phyloP scores from a whole-genome alignment of 805 yeast species.

The Starmerella sp. region DNA sequence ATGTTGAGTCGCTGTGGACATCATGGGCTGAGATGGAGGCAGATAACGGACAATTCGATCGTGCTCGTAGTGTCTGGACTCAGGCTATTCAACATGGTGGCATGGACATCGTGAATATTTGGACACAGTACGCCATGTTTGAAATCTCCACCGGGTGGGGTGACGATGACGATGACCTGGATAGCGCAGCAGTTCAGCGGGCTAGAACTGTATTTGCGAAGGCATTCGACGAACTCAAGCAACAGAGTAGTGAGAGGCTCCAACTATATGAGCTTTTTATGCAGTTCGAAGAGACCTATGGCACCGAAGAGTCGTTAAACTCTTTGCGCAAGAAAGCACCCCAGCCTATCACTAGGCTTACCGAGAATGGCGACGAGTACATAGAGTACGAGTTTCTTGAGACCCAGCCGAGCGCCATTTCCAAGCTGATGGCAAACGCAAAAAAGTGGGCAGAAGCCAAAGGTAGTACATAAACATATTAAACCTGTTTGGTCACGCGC shows the following conservation, averaged over 20 bases:
- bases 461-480: not conserved
- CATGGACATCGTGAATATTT: conserved; percentile 31
- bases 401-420: conserved; percentile 25
- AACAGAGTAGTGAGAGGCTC: conserved; percentile 35
- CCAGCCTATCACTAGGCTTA: conserved; percentile 32
- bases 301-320: conserved; percentile 34
- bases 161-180: conserved; percentile 38
- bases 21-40: conserved; percentile 48
- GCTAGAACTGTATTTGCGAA: conserved; percentile 48
- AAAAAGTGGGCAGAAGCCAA: conserved; percentile 34
- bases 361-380: conserved; percentile 34
- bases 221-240: conserved; percentile 40
- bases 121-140: conserved; percentile 62
- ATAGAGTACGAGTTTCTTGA: conserved; percentile 59
- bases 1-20: conserved; percentile 28
- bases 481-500: not conserved
- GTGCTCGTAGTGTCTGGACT: conserved; percentile 44
- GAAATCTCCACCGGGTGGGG: conserved; percentile 48
- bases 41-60: conserved; percentile 46
- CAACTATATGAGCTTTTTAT: conserved; percentile 49
- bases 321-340: conserved; percentile 44
- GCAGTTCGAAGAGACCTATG: conserved; percentile 55
- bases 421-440: conserved; percentile 38
- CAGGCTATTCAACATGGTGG: conserved; percentile 24
- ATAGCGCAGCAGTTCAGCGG: conserved; percentile 38